Evolutionary conservation across 164 flowering plant species (phyloP).

Genomic region (Vitis riparia): DNA sequence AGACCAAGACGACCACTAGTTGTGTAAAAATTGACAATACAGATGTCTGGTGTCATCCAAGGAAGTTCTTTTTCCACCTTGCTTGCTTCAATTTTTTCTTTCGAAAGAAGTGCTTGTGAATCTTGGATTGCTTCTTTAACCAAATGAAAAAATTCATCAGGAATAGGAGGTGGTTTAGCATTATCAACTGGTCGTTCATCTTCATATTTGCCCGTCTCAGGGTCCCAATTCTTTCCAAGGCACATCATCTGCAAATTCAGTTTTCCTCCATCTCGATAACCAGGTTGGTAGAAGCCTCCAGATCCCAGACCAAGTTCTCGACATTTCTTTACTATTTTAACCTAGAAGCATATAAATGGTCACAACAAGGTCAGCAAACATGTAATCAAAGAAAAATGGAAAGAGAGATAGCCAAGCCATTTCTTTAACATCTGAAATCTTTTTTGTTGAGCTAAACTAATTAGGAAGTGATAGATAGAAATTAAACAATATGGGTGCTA

Average conservation of each 20-base stretch:
- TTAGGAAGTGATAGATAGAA: too few species aligned
- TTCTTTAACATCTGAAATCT: too few species aligned
- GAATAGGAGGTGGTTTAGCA: constrained; percentile 61
- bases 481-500: too few species aligned
- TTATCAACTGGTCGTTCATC: constrained; percentile 46
- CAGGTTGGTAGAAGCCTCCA: constrained; percentile 91
- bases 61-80: constrained; percentile 46
- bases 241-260: constrained; percentile 81
- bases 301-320: constrained; percentile 57
- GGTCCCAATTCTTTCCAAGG: constrained; percentile 88
- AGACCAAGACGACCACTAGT: constrained; percentile 71
- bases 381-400: background rate
- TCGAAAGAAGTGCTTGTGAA: constrained; percentile 35
- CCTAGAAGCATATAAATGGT: constrained; percentile 27
- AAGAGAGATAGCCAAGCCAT: background rate
- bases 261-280: constrained; percentile 55
- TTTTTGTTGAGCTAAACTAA: too few species aligned
- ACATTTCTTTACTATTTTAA: constrained; percentile 53
- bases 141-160: constrained; percentile 39
- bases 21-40: constrained; percentile 77
- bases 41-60: constrained; percentile 60
- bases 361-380: constrained; percentile 2
- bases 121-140: constrained; percentile 51
- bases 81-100: constrained; percentile 6
- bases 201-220: constrained; percentile 48